Base-by-base conservation (phyloP, 2,329 filamentous ascomycete genomes). In the Hymenotorrendiella dingleyae region DNA sequence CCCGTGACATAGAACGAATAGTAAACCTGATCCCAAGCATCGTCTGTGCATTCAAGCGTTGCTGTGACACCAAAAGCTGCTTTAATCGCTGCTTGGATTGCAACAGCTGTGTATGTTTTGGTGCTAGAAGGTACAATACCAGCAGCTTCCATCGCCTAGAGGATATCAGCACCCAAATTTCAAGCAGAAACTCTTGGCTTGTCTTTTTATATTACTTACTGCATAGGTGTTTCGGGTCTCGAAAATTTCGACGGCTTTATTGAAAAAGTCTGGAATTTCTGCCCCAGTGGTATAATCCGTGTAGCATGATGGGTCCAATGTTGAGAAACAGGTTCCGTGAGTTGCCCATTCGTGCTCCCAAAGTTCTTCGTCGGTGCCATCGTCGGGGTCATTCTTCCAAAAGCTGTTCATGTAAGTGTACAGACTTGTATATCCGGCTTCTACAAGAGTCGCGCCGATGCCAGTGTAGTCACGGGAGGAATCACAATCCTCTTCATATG, bases 261-360 rank as follows among this genome's bases (percentile, higher is more conserved):
- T 68, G 64, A 86, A 86, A 64, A 76, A 87, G 58, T 83, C 80
- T 11, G 78, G 73, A 1, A 80, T 79, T 54, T 86, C 84, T 35
- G 35, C 39, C 9, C 36, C 22, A 3, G 30, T 32, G 42, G 69
- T 62, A 60, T 84, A 83, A 6, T 16, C 24, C 4, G 17, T 21
- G 64, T 86, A 89, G 68, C 84, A 89, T 14, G 64, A 62, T 0
- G 83, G 75, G 35, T 80, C 70, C 8, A 88, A 70, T 0, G 84
- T 88, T 54, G 70, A 78, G 50, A 87, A 76, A 64, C 84, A 87
- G n/a, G 71, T 74, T 42, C 84, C 85, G 59, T 89, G 84, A 61
- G 86, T 88, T 51, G 70, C 68, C 78, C 80, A 88, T 62, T 88
- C 84, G 61, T 87, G 82, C 58, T 82, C 68, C 84, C 84, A 88